Percentiles rank a stretch among this genome's conserved stretches.
phyloP scores from a whole-genome alignment of 371 early-diverging fungal genomes.

The Syncephalastrum sp. region DNA sequence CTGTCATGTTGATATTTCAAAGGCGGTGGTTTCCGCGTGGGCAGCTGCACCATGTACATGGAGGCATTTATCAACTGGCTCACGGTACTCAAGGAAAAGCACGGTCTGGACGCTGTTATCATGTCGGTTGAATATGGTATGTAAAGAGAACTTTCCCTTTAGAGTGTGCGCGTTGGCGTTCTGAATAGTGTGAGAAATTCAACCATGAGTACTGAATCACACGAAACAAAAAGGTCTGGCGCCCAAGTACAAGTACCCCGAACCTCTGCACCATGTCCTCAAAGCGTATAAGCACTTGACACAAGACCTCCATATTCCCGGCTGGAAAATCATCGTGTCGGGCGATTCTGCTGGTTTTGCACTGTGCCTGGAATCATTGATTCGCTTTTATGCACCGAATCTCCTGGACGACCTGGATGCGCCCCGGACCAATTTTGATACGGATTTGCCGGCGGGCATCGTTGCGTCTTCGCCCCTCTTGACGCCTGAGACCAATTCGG shows the following conservation, averaged over 20 bases:
- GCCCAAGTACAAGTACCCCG: slow-evolving; percentile 45
- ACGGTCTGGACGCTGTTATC: slow-evolving; percentile 50
- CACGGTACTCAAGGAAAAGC: slow-evolving; percentile 40
- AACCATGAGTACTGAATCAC: too few species aligned
- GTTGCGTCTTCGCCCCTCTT: slow-evolving; percentile 34
- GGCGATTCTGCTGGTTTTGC: slow-evolving; percentile 43
- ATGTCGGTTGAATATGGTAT: slow-evolving; percentile 57
- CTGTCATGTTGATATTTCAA: too few species aligned
- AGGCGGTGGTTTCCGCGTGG: slow-evolving; percentile 45
- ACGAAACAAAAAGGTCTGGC: slow-evolving; percentile 25
- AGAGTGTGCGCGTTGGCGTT: too few species aligned
- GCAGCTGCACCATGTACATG: slow-evolving; percentile 43
- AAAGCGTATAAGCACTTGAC: slow-evolving; percentile 48
- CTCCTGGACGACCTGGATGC: slow-evolving; percentile 19
- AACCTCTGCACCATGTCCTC: slow-evolving; percentile 43
- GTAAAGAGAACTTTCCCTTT: neutral
- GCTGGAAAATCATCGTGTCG: slow-evolving; percentile 31
- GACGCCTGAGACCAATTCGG: slow-evolving; percentile 23
- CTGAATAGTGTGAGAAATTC: too few species aligned
- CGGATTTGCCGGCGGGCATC: slow-evolving; percentile 33
- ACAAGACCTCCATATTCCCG: slow-evolving; percentile 29
- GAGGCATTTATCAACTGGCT: slow-evolving; percentile 44
- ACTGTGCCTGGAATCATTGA: slow-evolving; percentile 28
- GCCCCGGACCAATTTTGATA: slow-evolving; percentile 19
- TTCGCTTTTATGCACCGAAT: slow-evolving; percentile 27